These are phyloP conservation scores for Papiliotrema flavescens DNA, from an alignment of 1,284 basidiomycete genomes.

Conservation along the genomic window DNA sequence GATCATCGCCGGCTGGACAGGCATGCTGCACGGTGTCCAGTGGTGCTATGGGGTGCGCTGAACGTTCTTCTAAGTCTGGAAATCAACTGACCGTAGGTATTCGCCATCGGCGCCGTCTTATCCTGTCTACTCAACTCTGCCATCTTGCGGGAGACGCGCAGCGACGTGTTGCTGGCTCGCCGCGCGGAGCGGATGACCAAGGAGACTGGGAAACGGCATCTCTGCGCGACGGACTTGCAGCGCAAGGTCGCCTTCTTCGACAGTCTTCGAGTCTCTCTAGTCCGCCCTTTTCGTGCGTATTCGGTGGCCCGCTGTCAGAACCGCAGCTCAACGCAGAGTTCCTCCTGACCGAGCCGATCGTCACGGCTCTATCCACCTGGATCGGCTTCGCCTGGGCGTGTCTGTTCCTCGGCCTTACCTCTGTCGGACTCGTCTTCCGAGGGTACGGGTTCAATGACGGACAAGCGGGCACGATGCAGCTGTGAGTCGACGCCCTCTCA, in stretches of 20 bases:
- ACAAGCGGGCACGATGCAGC: conserved; percentile 27
- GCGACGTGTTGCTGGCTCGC: conserved; percentile 49
- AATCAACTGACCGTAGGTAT: conserved; percentile 8
- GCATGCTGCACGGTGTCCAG: conserved; percentile 24
- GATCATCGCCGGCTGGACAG: conserved; percentile 29
- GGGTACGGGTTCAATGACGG: conserved; percentile 40
- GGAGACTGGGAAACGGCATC: conserved; percentile 45
- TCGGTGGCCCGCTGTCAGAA: not conserved
- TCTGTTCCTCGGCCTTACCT: conserved; percentile 39
- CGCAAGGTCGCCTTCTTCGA: conserved; percentile 29
- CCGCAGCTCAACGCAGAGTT: conserved; percentile 25
- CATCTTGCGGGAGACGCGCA: conserved; percentile 47
- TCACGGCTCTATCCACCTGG: conserved; percentile 49
- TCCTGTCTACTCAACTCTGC: conserved; percentile 33
- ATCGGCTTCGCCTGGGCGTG: conserved; percentile 48
- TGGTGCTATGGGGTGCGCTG: conserved; percentile 39
- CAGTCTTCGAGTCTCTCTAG: conserved; percentile 38
- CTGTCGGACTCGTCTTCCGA: conserved; percentile 32
- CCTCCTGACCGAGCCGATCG: conserved; percentile 52
- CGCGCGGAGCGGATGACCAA: conserved; percentile 45
- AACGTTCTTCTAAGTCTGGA: not conserved
- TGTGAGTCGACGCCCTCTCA: conserved; percentile 1
- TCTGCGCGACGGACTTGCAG: conserved; percentile 39
- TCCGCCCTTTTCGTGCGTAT: conserved; percentile 39
- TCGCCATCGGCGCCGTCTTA: conserved; percentile 28